Conservation (phyloP, 2,329 filamentous ascomycete species). For the Colletotrichum sp. region DNA sequence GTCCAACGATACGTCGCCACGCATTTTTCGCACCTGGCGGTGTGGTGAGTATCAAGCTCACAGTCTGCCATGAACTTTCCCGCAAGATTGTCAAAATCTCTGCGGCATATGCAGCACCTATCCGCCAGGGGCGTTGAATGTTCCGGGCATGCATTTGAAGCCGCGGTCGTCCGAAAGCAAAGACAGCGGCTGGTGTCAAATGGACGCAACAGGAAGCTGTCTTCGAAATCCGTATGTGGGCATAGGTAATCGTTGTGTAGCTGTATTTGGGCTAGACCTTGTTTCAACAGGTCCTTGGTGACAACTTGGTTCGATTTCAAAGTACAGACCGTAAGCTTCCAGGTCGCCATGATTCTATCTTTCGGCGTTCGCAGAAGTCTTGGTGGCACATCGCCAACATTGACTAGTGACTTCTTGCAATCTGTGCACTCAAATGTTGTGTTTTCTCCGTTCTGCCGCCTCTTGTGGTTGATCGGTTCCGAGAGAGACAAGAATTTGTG, state of each 20-base stretch:
- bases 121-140: not conserved
- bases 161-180: not conserved
- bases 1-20: not conserved
- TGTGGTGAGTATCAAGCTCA: not conserved
- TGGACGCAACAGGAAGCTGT: not conserved
- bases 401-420: fast-evolving
- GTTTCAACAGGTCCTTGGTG: not conserved
- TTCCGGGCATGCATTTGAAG: not conserved
- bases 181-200: not conserved
- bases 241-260: not conserved
- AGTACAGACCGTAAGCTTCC: not conserved
- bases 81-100: not conserved
- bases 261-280: not conserved
- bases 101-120: not conserved
- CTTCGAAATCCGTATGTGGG: not conserved
- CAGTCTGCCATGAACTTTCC: not conserved
- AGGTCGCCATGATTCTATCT: not conserved
- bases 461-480: not conserved
- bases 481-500: not conserved
- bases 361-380: not conserved
- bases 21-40: not conserved
- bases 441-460: not conserved
- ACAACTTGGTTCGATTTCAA: not conserved
- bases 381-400: not conserved
- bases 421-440: not conserved